Percentiles rank a stretch among this genome's conserved stretches.
phyloP scores from a whole-genome alignment of 805 yeast species.

The Metschnikowia lochheadii region DNA sequence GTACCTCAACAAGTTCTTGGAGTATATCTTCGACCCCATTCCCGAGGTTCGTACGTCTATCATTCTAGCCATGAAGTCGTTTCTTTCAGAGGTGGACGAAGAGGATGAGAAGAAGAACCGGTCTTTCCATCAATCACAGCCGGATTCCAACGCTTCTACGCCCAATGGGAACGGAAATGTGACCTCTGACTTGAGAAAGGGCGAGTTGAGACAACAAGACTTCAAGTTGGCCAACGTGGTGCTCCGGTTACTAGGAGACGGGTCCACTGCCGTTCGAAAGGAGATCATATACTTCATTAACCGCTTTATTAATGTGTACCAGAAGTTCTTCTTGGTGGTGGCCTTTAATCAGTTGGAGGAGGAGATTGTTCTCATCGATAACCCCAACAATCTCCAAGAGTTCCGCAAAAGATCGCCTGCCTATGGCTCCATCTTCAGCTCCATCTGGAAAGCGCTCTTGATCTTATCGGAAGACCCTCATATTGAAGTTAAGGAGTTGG shows the following conservation, averaged over 20 bases:
- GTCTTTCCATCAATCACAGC: conserved; percentile 1
- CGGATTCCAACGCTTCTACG: conserved; percentile 8
- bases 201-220: conserved; percentile 63
- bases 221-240: conserved; percentile 65
- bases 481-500: conserved; percentile 66
- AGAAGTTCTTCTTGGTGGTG: conserved; percentile 74
- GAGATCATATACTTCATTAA: conserved; percentile 79
- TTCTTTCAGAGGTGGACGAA: conserved; percentile 47
- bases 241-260: conserved; percentile 71
- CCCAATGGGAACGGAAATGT: conserved; percentile 11
- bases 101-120: conserved; percentile 5
- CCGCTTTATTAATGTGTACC: conserved; percentile 63
- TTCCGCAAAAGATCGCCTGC: conserved; percentile 70
- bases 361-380: conserved; percentile 64
- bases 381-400: conserved; percentile 57
- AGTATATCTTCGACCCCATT: conserved; percentile 76
- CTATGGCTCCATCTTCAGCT: conserved; percentile 79
- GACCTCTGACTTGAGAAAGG: conserved; percentile 31
- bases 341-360: conserved; percentile 83
- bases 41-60: conserved; percentile 93
- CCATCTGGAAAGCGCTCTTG: conserved; percentile 82
- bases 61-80: conserved; percentile 66
- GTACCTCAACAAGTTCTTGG: conserved; percentile 50
- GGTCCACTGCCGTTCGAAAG: conserved; percentile 82
- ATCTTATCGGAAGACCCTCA: conserved; percentile 86